Evolutionary conservation across 495 filamentous ascomycete species (phyloP), one percentile per base, ranked within the genome.

Genomic region (Trichoderma gamsii): DNA sequence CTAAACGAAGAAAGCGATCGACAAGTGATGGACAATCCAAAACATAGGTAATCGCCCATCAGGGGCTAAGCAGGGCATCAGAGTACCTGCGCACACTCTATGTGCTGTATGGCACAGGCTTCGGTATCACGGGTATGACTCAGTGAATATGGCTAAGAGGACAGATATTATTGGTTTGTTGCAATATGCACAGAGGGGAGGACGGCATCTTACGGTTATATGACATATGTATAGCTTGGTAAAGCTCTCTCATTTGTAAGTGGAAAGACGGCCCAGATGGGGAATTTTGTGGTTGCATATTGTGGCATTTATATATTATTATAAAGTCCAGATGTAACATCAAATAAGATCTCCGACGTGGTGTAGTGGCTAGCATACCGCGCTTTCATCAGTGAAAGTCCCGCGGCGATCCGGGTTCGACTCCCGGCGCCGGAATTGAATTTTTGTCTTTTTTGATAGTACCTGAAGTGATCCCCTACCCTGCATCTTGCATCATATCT

Each of bases 291-390:
- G 3, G 27, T 5, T 13, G 56, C 8, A 0, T 8, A 25, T 8
- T 59, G n/a, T 23, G 8, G 18, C 4, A 16, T 59, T 27, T 61
- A 61, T 61, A 32, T 7, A 18, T 3, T 9, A 13, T 35, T 0
- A 4, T 61, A 61, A 32, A 21, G 4, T 25, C 1, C 11, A 8
- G 0, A 61, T 4, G 12, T 61, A 35, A 21, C 56, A 61, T 61
- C 56, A 15, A 61, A 56, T 9, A 61, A 61, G 3, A 61, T 32
- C 27, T 61, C 56, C 56, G 56, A 61, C 56, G 56, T 61, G 56
- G 56, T 61, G 56, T 61, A 61, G 56, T 61, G 56, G 56, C 56
- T 61, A 61, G 56, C 56, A 61, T 61, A 61, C 56, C 16, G 56
- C 56, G 56, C 56, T 61, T 61, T 61, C 56, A 61, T 18, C 29